Conservation (phyloP, 495 filamentous ascomycete species). For the Neurospora sp. region DNA sequence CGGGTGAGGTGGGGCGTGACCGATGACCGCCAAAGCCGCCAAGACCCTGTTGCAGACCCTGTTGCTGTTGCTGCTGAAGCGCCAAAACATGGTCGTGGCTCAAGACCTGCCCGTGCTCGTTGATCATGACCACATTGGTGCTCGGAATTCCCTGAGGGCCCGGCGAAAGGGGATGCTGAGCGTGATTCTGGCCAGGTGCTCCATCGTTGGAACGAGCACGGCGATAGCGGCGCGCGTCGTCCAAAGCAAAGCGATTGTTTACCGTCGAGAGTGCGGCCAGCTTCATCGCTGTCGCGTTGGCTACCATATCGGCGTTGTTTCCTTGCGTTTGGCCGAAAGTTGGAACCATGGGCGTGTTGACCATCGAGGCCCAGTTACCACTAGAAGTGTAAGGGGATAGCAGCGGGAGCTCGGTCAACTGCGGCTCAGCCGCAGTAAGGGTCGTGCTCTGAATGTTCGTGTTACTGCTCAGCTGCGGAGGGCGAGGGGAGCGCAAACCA, state of each 20-base stretch:
- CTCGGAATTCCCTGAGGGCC: constrained; percentile 44
- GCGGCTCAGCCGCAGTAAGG: constrained; percentile 62
- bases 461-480: constrained; percentile 50
- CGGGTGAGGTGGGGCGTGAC: constrained; percentile 88
- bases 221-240: constrained; percentile 90
- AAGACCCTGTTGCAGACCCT: constrained; percentile 46
- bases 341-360: constrained; percentile 91
- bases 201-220: constrained; percentile 77
- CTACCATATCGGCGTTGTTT: constrained; percentile 85
- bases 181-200: constrained; percentile 40
- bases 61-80: constrained; percentile 52
- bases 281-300: constrained; percentile 98
- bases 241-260: constrained; percentile 94
- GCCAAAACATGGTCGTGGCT: constrained; percentile 78
- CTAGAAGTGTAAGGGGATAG: constrained; percentile 83
- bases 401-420: constrained; percentile 58
- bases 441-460: constrained; percentile 73
- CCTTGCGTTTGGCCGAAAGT: constrained; percentile 56
- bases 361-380: constrained; percentile 96
- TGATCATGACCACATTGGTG: constrained; percentile 74
- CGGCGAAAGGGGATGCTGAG: constrained; percentile 34
- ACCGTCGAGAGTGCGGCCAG: constrained; percentile 93
- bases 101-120: constrained; percentile 81
- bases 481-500: constrained; percentile 73
- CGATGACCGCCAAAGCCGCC: constrained; percentile 68